Conservation (phyloP, 2,329 filamentous ascomycete genomes). For the Verticillium nubilum region DNA sequence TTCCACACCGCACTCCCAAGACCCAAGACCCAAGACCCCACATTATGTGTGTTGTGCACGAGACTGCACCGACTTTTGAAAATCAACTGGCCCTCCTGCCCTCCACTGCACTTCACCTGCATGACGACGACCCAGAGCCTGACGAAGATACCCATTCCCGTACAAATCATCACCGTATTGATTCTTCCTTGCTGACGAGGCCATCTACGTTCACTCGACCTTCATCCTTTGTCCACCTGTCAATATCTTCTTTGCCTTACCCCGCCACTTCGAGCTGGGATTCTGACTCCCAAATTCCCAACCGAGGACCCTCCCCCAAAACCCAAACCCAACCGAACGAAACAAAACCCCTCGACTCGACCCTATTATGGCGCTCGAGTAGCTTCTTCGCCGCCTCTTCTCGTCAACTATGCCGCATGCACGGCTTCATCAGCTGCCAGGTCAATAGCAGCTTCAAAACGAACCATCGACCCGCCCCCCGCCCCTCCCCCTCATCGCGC, state of each 20-base stretch:
- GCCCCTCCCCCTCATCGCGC: conserved; percentile 10
- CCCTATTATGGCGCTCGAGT: conserved; percentile 34
- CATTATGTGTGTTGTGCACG: neutral
- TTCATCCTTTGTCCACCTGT: neutral
- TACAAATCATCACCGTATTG: neutral
- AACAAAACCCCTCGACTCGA: conserved; percentile 1
- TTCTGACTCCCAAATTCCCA: neutral
- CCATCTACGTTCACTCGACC: neutral
- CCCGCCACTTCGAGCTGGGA: neutral
- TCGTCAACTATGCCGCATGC: conserved; percentile 36
- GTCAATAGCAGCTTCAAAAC: conserved; percentile 33
- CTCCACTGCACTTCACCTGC: neutral
- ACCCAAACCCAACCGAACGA: neutral
- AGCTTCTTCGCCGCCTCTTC: conserved; percentile 28
- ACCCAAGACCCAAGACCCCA: neutral
- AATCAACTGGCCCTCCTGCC: neutral
- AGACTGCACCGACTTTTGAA: conserved; percentile 3
- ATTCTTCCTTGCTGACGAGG: neutral
- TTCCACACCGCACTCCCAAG: conserved; percentile 1
- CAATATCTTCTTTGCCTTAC: neutral
- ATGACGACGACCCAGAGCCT: neutral
- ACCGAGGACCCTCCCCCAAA: neutral
- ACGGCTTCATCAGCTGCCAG: conserved; percentile 30
- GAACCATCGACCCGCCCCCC: conserved; percentile 4
- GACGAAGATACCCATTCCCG: neutral